These are phyloP conservation scores for Aspergillus tanneri DNA, from an alignment of 2,329 filamentous ascomycete species.

Conservation along the genomic window DNA sequence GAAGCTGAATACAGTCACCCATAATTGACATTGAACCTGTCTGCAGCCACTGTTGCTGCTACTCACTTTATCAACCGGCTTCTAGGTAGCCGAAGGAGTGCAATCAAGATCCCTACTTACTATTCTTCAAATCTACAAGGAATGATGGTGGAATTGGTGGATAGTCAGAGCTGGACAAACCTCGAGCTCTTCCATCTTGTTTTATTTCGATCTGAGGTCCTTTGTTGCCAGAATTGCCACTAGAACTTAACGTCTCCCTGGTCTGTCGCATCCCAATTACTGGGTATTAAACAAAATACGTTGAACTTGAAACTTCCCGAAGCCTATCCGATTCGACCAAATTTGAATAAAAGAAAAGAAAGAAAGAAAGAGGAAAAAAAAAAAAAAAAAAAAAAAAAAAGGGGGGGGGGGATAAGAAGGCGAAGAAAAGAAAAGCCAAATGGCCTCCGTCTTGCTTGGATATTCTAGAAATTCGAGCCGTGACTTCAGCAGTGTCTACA, in stretches of 20 bases:
- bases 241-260: background rate
- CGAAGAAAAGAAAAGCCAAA: background rate
- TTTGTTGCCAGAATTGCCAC: constrained; percentile 3
- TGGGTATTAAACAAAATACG: background rate
- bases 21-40: background rate
- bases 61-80: background rate
- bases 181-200: background rate
- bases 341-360: background rate
- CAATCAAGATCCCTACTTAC: background rate
- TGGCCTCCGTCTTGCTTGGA: background rate
- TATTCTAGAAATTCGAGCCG: constrained; percentile 12
- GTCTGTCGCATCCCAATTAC: constrained; percentile 1
- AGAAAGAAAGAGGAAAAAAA: background rate
- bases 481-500: constrained; percentile 1
- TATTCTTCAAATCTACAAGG: no score
- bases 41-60: background rate
- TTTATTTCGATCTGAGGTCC: background rate
- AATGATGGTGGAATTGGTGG: background rate
- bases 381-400: background rate
- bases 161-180: background rate
- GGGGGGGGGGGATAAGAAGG: no score
- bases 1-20: background rate
- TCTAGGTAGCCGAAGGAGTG: no score
- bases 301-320: no score
- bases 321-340: background rate